A percentile compares a stretch with the other conserved stretches of the same genome.
Evolutionary conservation across 2,329 filamentous ascomycete genomes (phyloP).

Genomic region (Metarhizium robertsii): DNA sequence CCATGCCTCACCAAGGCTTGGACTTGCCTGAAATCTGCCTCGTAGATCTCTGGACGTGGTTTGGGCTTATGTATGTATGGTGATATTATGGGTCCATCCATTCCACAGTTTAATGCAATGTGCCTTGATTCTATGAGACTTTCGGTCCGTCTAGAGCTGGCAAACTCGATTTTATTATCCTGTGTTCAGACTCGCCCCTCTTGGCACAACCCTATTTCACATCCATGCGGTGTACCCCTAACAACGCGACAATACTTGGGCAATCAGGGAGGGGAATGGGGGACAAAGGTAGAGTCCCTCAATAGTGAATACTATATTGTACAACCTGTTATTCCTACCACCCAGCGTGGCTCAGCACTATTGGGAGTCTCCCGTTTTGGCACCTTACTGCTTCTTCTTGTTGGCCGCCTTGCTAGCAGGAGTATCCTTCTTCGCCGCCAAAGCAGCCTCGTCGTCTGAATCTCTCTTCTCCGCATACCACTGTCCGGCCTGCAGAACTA

Average conservation of each 20-base stretch:
- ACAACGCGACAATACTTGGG: background rate
- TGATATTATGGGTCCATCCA: background rate
- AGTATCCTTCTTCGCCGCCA: conserved; percentile 33
- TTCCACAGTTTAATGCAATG: background rate
- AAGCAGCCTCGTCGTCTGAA: conserved; percentile 62
- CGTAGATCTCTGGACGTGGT: background rate
- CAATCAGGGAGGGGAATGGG: background rate
- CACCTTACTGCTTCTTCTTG: conserved; percentile 27
- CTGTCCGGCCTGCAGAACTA: conserved; percentile 91
- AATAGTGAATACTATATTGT: background rate
- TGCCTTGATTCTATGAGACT: background rate
- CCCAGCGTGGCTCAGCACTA: background rate
- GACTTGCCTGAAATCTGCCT: background rate
- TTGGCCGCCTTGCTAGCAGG: conserved; percentile 16
- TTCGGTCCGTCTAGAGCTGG: background rate
- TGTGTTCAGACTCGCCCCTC: background rate
- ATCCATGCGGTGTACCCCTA: background rate
- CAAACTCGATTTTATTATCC: background rate
- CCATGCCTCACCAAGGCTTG: background rate
- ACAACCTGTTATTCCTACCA: background rate
- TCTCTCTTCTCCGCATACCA: conserved; percentile 98
- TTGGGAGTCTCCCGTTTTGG: background rate
- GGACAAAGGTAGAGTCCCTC: no score
- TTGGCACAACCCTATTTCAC: background rate
- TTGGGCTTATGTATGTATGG: background rate